These are phyloP conservation scores for Blastobotrys niveus DNA, from an alignment of 1,139 yeast species.

Conservation along the genomic window DNA sequence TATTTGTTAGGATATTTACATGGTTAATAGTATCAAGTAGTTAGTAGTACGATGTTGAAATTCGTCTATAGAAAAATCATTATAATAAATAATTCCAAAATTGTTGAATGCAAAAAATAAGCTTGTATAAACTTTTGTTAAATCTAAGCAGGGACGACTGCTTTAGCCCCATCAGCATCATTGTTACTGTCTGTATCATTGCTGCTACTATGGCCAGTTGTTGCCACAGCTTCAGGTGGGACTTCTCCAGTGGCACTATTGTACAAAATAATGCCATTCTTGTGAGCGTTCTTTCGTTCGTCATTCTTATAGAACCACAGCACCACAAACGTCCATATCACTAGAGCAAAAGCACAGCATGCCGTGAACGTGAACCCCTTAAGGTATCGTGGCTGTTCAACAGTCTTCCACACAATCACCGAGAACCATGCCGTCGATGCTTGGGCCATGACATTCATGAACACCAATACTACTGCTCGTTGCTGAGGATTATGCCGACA, in stretches of 20 bases:
- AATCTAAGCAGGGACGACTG: too few species aligned
- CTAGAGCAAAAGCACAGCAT: slow-evolving; percentile 45
- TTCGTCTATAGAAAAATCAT: too few species aligned
- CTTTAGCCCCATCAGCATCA: too few species aligned
- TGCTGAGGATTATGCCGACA: slow-evolving; percentile 38
- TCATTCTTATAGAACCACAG: slow-evolving; percentile 53
- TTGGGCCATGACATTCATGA: slow-evolving; percentile 40
- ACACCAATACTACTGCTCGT: slow-evolving; percentile 39
- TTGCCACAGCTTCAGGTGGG: slow-evolving; percentile 12
- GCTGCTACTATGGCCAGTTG: not conserved
- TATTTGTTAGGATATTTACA: not conserved
- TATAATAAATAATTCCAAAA: too few species aligned
- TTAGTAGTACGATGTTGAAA: slow-evolving; percentile 2
- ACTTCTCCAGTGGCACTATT: slow-evolving; percentile 16
- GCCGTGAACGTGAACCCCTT: slow-evolving; percentile 53
- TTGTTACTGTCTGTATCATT: not conserved
- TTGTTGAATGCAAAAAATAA: slow-evolving; percentile 4
- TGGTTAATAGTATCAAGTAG: not conserved
- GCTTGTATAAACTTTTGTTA: not conserved
- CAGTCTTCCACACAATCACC: slow-evolving; percentile 47
- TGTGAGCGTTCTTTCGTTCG: slow-evolving; percentile 47
- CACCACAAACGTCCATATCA: slow-evolving; percentile 50
- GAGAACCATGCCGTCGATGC: slow-evolving; percentile 39
- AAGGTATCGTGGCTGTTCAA: slow-evolving; percentile 46
- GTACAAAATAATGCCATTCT: slow-evolving; percentile 17